A percentile compares a stretch with the other conserved stretches of the same genome.
Evolutionary conservation across 148 eudicot genomes (phyloP).

Genomic region (Rhododendron ferrugineum): DNA sequence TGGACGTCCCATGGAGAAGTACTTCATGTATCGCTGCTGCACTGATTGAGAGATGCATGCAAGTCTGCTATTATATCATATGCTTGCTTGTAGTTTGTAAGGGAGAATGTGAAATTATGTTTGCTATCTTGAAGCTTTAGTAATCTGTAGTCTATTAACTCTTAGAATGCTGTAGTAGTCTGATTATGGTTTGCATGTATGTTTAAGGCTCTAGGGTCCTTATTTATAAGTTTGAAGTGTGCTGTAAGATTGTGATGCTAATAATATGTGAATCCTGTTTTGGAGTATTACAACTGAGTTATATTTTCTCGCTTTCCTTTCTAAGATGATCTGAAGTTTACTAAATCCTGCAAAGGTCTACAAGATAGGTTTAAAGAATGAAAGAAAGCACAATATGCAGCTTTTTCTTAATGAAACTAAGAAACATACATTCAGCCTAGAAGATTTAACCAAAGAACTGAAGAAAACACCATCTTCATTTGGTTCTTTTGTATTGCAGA

Average conservation of each 20-base stretch:
- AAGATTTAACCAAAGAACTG: background rate
- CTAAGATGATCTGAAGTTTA: background rate
- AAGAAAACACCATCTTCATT: background rate
- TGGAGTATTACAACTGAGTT: background rate
- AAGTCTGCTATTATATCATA: background rate
- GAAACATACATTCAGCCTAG: background rate
- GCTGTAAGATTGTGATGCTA: background rate
- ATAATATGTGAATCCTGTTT: background rate
- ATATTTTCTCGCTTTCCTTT: background rate
- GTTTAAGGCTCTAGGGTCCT: background rate
- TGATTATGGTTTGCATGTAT: background rate
- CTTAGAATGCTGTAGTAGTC: background rate
- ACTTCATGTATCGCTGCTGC: constrained; percentile 89
- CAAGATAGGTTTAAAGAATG: background rate
- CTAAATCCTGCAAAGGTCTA: background rate
- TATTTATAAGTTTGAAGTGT: background rate
- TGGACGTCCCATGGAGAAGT: constrained; percentile 77
- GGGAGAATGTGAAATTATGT: background rate
- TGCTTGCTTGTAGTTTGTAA: background rate
- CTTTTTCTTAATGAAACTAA: background rate
- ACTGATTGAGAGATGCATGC: constrained; percentile 35
- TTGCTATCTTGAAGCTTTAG: background rate
- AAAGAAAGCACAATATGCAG: background rate
- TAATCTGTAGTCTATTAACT: background rate
- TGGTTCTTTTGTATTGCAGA: background rate